Evolutionary conservation across 2,329 filamentous ascomycete species (phyloP), one percentile per base, ranked within the genome.

Genomic region (Diaporthe sp.): DNA sequence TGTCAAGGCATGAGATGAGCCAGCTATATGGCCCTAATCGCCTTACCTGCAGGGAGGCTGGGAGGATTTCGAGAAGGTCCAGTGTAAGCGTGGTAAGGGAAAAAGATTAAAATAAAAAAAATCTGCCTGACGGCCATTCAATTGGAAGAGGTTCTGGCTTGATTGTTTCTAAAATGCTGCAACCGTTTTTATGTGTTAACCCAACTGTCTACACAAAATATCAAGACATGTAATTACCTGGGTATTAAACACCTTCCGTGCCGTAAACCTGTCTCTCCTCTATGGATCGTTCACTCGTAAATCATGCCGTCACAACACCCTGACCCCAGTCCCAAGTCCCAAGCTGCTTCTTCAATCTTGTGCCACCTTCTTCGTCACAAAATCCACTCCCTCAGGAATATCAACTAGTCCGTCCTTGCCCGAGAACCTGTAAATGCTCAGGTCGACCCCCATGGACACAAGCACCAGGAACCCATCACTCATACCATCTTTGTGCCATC

Each of bases 401-500:
- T 68, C 62, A 25, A 68, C 46, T 22, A 68, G 31, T 7, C 62
- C 62, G 22, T 51, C 31, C 31, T 51, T 37, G 10, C 62, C 31
- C 22, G 44, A 68, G 34, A 68, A 51, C 31, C 31, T 53, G 31
- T 53, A 39, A 51, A 53, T 39, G 19, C 10, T 37, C 44, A 68
- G 8, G 13, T 51, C 62, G 9, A 68, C 22, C 10, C 62, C 62
- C 62, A 67, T 68, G 31, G 62, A 68, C 31, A 68, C 44, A 39
- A 51, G 22, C 1, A 39, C 62, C 19, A 68, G 28, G 31, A 68
- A 68, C 10, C 62, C 62, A 10, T 68, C 62, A 10, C 19, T 34
- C 62, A 68, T 68, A 6, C 44, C 62, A 37, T 68, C 62, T 4
- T 51, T 37, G 6, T 68, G 62, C 62, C 44, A 68, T 39, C 22